Evolutionary conservation across 2,329 filamentous ascomycete genomes (phyloP), one percentile per base, ranked within the genome.

Genomic region (Chalaropsis ovoidea): DNA sequence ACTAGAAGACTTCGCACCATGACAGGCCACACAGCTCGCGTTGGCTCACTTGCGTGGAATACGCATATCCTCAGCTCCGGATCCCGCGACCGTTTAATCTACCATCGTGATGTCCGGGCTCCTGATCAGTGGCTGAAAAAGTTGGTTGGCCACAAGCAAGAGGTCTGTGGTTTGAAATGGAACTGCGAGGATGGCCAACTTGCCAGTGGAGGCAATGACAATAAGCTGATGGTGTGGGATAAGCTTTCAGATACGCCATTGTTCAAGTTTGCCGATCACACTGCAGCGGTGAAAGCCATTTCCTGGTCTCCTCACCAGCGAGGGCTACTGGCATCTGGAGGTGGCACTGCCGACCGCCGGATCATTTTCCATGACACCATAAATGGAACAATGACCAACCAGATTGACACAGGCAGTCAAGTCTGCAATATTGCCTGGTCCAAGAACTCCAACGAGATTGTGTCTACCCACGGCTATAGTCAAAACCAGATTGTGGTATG

Each of bases 401-500:
- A 95, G 74, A 86, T 97, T 68, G 94, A 99, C 73, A 99, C 94
- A 0, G 94, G 94, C 62, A 96, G 90, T 72, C 94, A 99, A 75
- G 94, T 99, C n/a, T 99, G 94, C 77, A 99, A 99, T 73, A 80
- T 99, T 54, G 89, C 92, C 3, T 99, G 95, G 92, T 94, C 88
- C 19, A 95, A 95, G 73, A 96, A 96, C 75, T 96, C 90, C 7
- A 96, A 96, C 74, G 94, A 99, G 75, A 91, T 99, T 67, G 93
- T 99, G 65, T 93, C 88, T 62, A 99, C 94, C 0, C 94, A 99
- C 73, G 94, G 94, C 6, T 99, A 96, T 77, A 93, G 88, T 70
- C 94, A 99, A 73, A 96, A 99, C 74, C 94, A 97, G 75, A 96
- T 99, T 71, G 93, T 97, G 45, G 90, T 99, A 65, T 99, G 94